Evolutionary conservation across 2,329 filamentous ascomycete genomes (phyloP), one percentile per base, ranked within the genome.

Genomic region (Didymella exigua): DNA sequence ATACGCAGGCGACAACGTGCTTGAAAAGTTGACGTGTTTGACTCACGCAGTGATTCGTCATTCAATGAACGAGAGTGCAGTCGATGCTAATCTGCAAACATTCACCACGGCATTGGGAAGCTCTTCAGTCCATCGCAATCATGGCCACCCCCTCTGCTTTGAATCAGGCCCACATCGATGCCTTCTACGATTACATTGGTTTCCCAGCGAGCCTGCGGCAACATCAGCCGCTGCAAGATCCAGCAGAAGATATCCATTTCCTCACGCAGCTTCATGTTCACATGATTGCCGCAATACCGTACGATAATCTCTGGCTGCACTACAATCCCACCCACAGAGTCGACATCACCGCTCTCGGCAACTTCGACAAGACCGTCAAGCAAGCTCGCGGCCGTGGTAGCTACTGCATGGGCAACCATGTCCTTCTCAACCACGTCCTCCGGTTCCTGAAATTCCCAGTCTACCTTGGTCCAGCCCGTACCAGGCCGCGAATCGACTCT

Each of bases 321-420:
- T 85, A 86, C 66, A 38, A 56, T 4, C 41, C 54, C 14, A 55
- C 60, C 14, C 66, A 65, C 30, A 61, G 48, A 13, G 68, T 68
- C 24, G 61, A 76, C 13, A 77, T 86, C 6, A 72, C 80, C 19
- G 78, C 81, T 0, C 72, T 80, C n/a, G 60, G 69, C 41, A 71
- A 84, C 2, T 84, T 80, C 63, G 54, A 72, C 14, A 86, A 85
- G 60, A 76, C 84, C 42, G 72, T 86, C 4, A 65, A 49, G 3
- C 65, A 74, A 44, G 68, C 71, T 2, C 75, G 77, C 2, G 70
- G 76, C 14, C 70, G 79, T 2, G 85, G 85, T 16, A 84, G 85
- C 0, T 87, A 87, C 68, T 87, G 84, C 72, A 83, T 87, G 78
- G 84, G 86, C 64, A 77, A 78, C 23, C 81, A 77, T 49, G 77